A percentile compares a stretch with the other conserved stretches of the same genome.
phyloP scores from a whole-genome alignment of 2,329 filamentous ascomycete species.

The Exophiala viscosa region DNA sequence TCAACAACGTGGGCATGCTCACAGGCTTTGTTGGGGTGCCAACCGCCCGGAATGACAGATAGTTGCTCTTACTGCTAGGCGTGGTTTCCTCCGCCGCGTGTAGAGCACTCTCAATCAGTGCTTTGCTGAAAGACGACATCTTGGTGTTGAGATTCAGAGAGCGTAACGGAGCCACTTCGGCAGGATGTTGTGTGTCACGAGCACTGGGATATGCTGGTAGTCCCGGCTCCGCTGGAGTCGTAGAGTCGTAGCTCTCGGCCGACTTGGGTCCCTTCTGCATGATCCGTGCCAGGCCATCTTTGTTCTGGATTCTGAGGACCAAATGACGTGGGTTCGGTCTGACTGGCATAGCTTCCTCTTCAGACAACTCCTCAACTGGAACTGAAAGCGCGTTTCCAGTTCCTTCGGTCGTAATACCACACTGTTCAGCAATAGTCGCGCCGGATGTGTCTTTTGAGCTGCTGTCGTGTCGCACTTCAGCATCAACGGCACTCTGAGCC shows the following conservation, averaged over 20 bases:
- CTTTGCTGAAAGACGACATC: background rate
- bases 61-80: no score
- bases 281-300: constrained; percentile 4
- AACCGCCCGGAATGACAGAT: background rate
- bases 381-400: background rate
- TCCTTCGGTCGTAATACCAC: background rate
- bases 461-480: background rate
- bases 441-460: no score
- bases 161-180: no score
- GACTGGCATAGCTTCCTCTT: background rate
- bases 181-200: no score
- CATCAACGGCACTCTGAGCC: no score
- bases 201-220: no score
- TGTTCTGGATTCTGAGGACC: constrained; percentile 13
- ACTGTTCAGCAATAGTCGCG: no score
- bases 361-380: background rate
- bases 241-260: background rate
- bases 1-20: background rate
- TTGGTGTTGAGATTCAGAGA: background rate
- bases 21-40: background rate
- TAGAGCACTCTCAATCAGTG: background rate
- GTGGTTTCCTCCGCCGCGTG: background rate
- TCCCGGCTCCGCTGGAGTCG: no score
- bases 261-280: background rate
- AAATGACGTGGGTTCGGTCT: background rate